Base-by-base conservation (phyloP, 805 yeast species). In the Candida qinlingensis region DNA sequence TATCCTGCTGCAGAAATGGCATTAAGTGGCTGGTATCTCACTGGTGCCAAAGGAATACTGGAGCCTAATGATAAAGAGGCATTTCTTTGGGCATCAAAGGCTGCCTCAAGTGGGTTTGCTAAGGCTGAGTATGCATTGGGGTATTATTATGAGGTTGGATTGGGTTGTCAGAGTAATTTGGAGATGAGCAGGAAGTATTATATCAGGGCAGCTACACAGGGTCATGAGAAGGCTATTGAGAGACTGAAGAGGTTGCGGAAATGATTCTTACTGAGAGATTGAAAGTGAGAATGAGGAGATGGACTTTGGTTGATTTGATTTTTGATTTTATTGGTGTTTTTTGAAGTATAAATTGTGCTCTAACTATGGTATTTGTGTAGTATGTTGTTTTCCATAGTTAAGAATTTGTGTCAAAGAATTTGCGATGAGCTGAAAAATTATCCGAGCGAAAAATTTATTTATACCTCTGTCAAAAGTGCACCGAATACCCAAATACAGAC, bases 61-160 rank as follows among this genome's bases (percentile, higher is more conserved):
- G 66, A 68, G 39, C 73, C 76, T 7, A 81, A 81, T 62, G 84
- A 79, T 54, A 72, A 71, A 41, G 84, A 83, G 67, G 88, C 90
- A 1, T 82, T 77, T 54, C 62, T 76, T 13, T 85, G 88, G 82
- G 85, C 88, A 4, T 58, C 70, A 7, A 74, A 75, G 48, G 83
- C 85, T n/a, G 69, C 87, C 0, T 79, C 78, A 47, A 75, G 74
- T 28, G 83, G 83, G 27, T 70, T 80, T 46, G 69, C 77, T 1
- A 77, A 81, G 52, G 88, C 87, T 3, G 81, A 83, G 56, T 85
- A 79, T 59, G 85, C 87, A 38, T 60, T 86, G 37, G 92, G 87
- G 0, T 76, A 79, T 56, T 85, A 80, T 58, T 75, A 73, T 58
- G 88, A 83, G 57, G 79, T 75, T 42, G 91, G 91, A 2, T 73